A percentile compares a stretch with the other conserved stretches of the same genome.
Evolutionary conservation across 2,329 filamentous ascomycete genomes (phyloP).

Genomic region (Escovopsis weberi): DNA sequence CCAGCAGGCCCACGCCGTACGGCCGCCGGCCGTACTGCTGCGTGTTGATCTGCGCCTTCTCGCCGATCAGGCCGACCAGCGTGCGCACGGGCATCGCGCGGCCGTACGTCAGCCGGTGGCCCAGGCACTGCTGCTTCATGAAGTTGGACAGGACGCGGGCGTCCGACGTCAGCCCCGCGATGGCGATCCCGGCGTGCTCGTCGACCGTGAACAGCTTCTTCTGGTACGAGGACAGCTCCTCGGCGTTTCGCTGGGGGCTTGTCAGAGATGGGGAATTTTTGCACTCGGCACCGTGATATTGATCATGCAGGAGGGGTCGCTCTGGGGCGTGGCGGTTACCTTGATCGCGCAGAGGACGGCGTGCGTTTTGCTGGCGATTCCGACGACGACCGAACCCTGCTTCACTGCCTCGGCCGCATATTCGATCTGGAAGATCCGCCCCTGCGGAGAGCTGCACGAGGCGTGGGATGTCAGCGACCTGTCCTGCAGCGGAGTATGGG

Average conservation of each 20-base stretch:
- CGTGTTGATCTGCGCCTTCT: conserved; percentile 95
- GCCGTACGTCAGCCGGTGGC: conserved; percentile 89
- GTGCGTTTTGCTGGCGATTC: conserved; percentile 95
- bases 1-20: conserved; percentile 85
- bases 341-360: conserved; percentile 92
- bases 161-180: conserved; percentile 92
- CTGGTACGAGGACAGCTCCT: conserved; percentile 98
- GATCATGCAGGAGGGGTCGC: background rate
- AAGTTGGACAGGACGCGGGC: conserved; percentile 99
- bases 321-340: conserved; percentile 34
- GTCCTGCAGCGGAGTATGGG: conserved; percentile 6
- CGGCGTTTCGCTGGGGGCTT: conserved; percentile 68
- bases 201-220: conserved; percentile 98
- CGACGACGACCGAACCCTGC: conserved; percentile 95
- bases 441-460: conserved; percentile 73
- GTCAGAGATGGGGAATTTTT: background rate
- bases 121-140: conserved; percentile 98
- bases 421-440: conserved; percentile 98
- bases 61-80: conserved; percentile 82
- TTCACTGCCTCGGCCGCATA: conserved; percentile 98
- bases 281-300: no score
- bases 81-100: conserved; percentile 81
- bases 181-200: conserved; percentile 86
- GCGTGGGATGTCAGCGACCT: conserved; percentile 2
- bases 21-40: conserved; percentile 94